Conservation (phyloP, 2,329 filamentous ascomycete species). For the Fusarium musae region DNA sequence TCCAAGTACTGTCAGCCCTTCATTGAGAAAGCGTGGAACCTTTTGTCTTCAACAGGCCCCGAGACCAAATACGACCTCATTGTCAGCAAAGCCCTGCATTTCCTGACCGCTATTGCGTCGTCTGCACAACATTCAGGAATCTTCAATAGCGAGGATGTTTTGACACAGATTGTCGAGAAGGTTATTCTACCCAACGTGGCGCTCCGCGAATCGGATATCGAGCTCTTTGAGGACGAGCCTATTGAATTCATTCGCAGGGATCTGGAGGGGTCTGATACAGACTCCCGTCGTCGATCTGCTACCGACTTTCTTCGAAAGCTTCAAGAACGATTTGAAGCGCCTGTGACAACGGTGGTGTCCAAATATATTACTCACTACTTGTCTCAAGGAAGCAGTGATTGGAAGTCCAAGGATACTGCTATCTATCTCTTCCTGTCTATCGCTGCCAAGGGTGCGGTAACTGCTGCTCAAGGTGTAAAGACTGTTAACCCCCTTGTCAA, state of each 20-base stretch:
- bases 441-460: constrained; percentile 89
- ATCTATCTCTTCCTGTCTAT: constrained; percentile 96
- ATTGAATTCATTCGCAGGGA: constrained; percentile 98
- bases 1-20: constrained; percentile 82
- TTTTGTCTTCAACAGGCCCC: constrained; percentile 85
- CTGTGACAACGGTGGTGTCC: constrained; percentile 88
- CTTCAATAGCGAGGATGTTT: constrained; percentile 84
- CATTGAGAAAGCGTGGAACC: constrained; percentile 88
- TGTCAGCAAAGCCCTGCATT: constrained; percentile 93
- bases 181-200: constrained; percentile 94
- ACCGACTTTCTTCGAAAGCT: constrained; percentile 94
- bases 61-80: constrained; percentile 95
- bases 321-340: constrained; percentile 85
- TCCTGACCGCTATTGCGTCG: constrained; percentile 88
- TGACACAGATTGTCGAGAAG: constrained; percentile 92
- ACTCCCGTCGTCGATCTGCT: constrained; percentile 89
- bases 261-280: constrained; percentile 94
- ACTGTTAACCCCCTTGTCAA: constrained; percentile 88
- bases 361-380: constrained; percentile 90
- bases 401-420: constrained; percentile 98
- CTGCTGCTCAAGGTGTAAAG: constrained; percentile 88
- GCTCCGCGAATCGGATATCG: constrained; percentile 90
- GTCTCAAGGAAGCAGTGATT: constrained; percentile 81
- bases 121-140: constrained; percentile 80
- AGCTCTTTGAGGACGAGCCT: constrained; percentile 97